Evolutionary conservation across 177 flowering plant genomes (phyloP).

Genomic region (Tripterygium wilfordii): DNA sequence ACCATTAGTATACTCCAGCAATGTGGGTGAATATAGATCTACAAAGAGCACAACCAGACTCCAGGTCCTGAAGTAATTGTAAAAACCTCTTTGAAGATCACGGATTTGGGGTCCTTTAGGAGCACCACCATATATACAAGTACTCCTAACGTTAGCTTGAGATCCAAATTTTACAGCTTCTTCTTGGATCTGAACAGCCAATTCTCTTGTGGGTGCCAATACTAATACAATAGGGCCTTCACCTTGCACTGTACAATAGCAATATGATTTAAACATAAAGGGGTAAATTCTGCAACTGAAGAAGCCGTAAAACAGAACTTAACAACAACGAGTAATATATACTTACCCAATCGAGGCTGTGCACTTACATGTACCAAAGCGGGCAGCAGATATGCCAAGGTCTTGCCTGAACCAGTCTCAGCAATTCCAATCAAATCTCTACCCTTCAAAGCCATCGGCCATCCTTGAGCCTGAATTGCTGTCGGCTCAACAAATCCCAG

Average conservation of each 20-base stretch:
- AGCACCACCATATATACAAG: slow-evolving; percentile 97
- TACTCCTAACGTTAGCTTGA: slow-evolving; percentile 55
- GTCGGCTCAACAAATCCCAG: slow-evolving; percentile 96
- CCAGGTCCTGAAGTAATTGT: too few relatives aligned
- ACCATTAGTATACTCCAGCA: neutral
- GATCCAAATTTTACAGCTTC: slow-evolving; percentile 81
- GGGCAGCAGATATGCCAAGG: slow-evolving; percentile 86
- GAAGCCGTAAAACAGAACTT: too few relatives aligned
- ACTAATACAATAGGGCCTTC: slow-evolving; percentile 92
- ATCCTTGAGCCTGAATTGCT: slow-evolving; percentile 96
- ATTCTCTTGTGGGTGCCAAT: slow-evolving; percentile 93
- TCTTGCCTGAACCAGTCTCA: slow-evolving; percentile 99
- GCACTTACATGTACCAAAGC: slow-evolving; percentile 93
- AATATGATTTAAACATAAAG: too few relatives aligned
- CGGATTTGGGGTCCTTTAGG: slow-evolving; percentile 99
- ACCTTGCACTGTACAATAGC: slow-evolving; percentile 45
- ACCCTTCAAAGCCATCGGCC: slow-evolving; percentile 99
- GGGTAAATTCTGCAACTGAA: too few relatives aligned
- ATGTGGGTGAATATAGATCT: too few relatives aligned
- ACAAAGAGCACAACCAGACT: too few relatives aligned
- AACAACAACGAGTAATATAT: neutral
- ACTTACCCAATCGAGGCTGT: slow-evolving; percentile 84
- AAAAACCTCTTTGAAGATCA: slow-evolving; percentile 80
- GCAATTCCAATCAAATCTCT: slow-evolving; percentile 96
- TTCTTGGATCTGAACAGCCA: slow-evolving; percentile 96